These are phyloP conservation scores for Leccinum obscurum DNA, from an alignment of 768 basidiomycete genomes.

Conservation along the genomic window DNA sequence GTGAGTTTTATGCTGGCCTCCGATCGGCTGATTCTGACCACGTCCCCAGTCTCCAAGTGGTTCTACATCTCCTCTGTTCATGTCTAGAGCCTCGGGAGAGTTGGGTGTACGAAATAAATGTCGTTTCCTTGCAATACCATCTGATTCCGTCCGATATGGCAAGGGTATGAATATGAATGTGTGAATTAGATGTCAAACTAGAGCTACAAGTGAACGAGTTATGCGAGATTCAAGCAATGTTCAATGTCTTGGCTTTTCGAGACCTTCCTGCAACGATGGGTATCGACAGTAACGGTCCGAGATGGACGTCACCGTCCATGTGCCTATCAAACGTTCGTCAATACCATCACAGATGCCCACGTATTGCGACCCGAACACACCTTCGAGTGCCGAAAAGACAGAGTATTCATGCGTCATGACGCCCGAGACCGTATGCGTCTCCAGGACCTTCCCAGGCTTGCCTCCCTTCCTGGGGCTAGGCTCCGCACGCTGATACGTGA, in stretches of 20 bases:
- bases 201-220: slow-evolving; percentile 29
- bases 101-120: neutral
- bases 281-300: slow-evolving; percentile 90
- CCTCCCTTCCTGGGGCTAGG: slow-evolving; percentile 64
- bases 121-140: slow-evolving; percentile 6
- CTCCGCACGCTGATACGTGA: slow-evolving; percentile 90
- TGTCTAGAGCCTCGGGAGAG: slow-evolving; percentile 43
- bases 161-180: neutral
- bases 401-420: slow-evolving; percentile 77
- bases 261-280: slow-evolving; percentile 62
- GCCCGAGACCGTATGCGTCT: slow-evolving; percentile 88
- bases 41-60: slow-evolving; percentile 76
- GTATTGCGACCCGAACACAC: slow-evolving; percentile 40
- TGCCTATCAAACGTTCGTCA: slow-evolving; percentile 49
- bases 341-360: neutral
- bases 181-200: slow-evolving; percentile 16
- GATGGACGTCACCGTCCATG: slow-evolving; percentile 91
- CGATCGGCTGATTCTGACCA: slow-evolving; percentile 12
- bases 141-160: neutral
- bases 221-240: slow-evolving; percentile 15
- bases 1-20: slow-evolving; percentile 44
- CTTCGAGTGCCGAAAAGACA: slow-evolving; percentile 89
- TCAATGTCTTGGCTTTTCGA: slow-evolving; percentile 36
- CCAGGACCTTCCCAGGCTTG: slow-evolving; percentile 75
- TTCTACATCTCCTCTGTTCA: slow-evolving; percentile 93